phyloP scores from a whole-genome alignment of 139 green algal species.

The Microglena sp. region DNA sequence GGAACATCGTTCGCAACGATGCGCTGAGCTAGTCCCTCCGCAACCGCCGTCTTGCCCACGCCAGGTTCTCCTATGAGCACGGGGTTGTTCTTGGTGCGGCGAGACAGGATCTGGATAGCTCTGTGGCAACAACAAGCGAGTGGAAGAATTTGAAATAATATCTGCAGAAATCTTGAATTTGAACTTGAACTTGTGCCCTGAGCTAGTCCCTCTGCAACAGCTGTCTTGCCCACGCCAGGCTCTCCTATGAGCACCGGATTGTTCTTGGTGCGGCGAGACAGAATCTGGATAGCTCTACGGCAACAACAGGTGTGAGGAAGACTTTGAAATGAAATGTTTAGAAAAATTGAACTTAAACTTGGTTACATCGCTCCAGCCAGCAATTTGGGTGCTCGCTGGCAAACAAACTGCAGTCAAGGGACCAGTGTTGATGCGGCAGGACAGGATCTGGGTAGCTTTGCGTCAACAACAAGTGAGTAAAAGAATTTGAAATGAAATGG shows the following conservation, averaged over 20 bases:
- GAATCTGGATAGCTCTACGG: conserved; percentile 75
- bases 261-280: conserved; percentile 93
- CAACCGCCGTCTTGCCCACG: conserved; percentile 75
- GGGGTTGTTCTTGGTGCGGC: conserved; percentile 96
- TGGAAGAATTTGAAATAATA: too few species aligned
- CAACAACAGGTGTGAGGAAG: conserved; percentile 63
- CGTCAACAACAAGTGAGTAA: conserved; percentile 68
- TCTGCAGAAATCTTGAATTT: too few species aligned
- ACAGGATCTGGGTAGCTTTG: conserved; percentile 78
- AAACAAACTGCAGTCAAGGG: conserved; percentile 93
- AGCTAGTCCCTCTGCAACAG: conserved; percentile 79
- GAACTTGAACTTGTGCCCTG: conserved; percentile 82
- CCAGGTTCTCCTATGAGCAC: conserved; percentile 92
- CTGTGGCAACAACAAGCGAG: conserved; percentile 64
- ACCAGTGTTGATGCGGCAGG: conserved; percentile 94
- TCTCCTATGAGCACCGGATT: conserved; percentile 96
- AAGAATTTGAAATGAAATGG: too few species aligned
- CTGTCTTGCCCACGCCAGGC: conserved; percentile 75
- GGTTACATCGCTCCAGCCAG: conserved; percentile 80
- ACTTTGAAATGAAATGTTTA: too few species aligned
- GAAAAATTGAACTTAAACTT: too few species aligned
- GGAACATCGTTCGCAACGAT: conserved; percentile 85
- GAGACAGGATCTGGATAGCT: conserved; percentile 79
- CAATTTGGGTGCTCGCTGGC: conserved; percentile 67
- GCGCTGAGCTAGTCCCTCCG: too few species aligned